Evolutionary conservation across 2,329 filamentous ascomycete species (phyloP), one percentile per base, ranked within the genome.

Genomic region (Xylaria sp.): DNA sequence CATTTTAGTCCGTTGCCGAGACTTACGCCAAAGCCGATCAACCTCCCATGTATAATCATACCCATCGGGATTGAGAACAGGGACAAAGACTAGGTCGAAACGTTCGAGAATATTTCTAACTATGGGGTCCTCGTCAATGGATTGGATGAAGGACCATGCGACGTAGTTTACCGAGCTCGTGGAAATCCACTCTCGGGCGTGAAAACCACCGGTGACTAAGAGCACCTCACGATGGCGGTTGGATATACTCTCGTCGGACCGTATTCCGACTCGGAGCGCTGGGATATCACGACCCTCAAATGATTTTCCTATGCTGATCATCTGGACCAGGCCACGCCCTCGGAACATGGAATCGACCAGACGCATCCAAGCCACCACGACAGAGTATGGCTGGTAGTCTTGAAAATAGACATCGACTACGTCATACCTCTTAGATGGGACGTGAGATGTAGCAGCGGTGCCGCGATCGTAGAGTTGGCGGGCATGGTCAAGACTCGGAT

Each of bases 111-210:
- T 85, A 69, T 90, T 91, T 23, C 92, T 94, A 63, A 97, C 90
- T 81, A 83, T 86, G 71, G 77, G 86, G 81, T 87, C 85, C 73
- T 93, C 93, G 69, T 92, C 92, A 79, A 95, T 97, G 4, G 90
- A 88, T 0, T 92, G 94, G 75, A 97, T 92, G 57, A 98, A 86
- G 18, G 89, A 92, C 88, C 96, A 97, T 10, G 95, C 94, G 37
- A 97, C 84, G 76, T 97, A 98, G 76, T 92, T 97, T 62, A 97
- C 93, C 0, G 94, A 97, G 76, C 91, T 96, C 0, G 92, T 94
- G 56, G 94, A 93, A 73, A 99, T 97, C 96, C 96, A 99, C 84
- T 99, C 96, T 46, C 96, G 89, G 2, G 94, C 95, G 80, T 98
- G 96, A n/a, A 92, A 86, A 58, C 95, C 95, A 63, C 94, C 96